These are phyloP conservation scores for Phytophthora pistaciae DNA, from an alignment of 352 stramenopile species.

Conservation along the genomic window DNA sequence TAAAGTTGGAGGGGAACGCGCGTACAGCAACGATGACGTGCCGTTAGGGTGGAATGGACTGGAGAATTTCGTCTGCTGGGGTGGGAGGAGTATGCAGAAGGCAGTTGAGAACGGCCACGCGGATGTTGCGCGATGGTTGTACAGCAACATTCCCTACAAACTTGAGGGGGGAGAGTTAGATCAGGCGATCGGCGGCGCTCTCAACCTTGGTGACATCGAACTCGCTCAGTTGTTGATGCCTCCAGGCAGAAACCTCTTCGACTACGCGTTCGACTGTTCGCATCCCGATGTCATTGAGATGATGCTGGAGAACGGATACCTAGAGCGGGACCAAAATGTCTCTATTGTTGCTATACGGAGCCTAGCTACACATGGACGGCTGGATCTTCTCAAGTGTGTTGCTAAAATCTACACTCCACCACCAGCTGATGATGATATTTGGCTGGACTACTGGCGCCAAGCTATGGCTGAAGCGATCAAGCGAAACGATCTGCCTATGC, in stretches of 20 bases:
- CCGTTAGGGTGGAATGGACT: not conserved
- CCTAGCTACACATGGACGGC: not conserved
- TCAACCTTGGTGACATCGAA: not conserved
- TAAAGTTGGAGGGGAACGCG: not conserved
- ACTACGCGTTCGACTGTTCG: not conserved
- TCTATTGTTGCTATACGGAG: not conserved
- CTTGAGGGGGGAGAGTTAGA: not conserved
- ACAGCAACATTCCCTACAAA: not conserved
- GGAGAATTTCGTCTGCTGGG: not conserved
- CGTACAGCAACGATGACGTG: too few relatives aligned
- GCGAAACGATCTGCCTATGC: not conserved
- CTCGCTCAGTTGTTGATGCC: not conserved
- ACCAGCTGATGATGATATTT: not conserved
- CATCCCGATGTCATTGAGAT: not conserved
- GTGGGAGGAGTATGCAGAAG: not conserved
- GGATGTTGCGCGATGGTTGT: not conserved
- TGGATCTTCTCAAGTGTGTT: not conserved
- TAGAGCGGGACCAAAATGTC: not conserved
- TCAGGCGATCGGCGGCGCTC: not conserved
- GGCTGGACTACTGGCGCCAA: not conserved
- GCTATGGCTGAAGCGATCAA: not conserved
- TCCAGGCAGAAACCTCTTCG: not conserved
- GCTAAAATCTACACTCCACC: not conserved
- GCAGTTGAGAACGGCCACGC: not conserved
- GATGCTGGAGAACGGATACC: not conserved